Percentiles rank a stretch among this genome's conserved stretches.
Conservation (phyloP, 2,329 filamentous ascomycete genomes). For the Falciphora oryzae region DNA sequence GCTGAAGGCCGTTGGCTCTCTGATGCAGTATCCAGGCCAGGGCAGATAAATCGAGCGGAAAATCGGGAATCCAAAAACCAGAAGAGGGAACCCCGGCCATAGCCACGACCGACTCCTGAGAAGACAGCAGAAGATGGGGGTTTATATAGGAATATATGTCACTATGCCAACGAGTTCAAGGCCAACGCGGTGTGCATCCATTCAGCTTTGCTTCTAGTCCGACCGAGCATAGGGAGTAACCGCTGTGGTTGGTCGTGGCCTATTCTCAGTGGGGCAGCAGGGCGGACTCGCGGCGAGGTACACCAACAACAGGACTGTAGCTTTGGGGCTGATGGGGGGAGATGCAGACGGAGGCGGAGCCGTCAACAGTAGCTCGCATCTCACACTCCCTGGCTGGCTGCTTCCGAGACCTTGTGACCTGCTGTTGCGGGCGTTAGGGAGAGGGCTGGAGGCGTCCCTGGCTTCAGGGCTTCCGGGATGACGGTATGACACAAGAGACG, state of each 20-base stretch:
- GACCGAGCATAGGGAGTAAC: not conserved
- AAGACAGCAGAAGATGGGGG: not conserved
- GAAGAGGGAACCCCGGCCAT: not conserved
- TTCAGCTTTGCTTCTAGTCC: not conserved
- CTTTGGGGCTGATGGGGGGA: too few relatives aligned
- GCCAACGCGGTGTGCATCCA: not conserved
- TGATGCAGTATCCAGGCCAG: not conserved
- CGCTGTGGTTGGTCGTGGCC: not conserved
- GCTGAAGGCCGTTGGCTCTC: not conserved
- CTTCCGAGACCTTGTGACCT: constrained; percentile 8
- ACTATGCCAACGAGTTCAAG: not conserved
- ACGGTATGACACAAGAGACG: constrained; percentile 4
- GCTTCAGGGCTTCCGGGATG: not conserved
- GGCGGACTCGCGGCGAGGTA: not conserved
- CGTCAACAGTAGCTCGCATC: not conserved
- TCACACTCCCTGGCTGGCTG: not conserved
- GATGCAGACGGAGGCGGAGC: not conserved
- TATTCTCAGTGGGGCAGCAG: not conserved
- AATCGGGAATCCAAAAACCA: not conserved
- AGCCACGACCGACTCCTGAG: too few relatives aligned
- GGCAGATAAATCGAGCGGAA: not conserved
- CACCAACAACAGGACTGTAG: not conserved
- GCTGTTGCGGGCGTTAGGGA: constrained; percentile 5
- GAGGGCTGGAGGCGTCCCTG: not conserved
- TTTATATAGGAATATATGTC: not conserved